Conservation (phyloP, 495 filamentous ascomycete genomes). For the Beverwykella pulmonaria region DNA sequence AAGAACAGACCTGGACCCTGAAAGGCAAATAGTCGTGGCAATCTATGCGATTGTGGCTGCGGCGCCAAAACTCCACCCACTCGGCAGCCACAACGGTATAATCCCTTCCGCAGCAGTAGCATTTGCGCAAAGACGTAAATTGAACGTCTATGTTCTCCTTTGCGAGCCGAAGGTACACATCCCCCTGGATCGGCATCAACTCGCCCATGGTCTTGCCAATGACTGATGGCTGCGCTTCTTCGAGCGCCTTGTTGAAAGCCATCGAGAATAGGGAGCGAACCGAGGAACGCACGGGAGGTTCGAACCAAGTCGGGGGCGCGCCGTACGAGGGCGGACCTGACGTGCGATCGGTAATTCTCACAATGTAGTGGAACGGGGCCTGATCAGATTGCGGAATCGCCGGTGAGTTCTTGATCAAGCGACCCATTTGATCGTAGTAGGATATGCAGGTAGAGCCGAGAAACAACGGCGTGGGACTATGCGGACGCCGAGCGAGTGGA, state of each 20-base stretch:
- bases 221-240: background rate
- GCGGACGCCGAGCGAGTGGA: too few species aligned
- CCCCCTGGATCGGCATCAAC: background rate
- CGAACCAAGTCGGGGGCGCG: background rate
- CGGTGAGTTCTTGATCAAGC: background rate
- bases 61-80: slow-evolving; percentile 5
- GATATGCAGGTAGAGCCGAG: background rate
- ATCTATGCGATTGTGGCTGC: background rate
- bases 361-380: background rate
- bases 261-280: background rate
- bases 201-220: background rate
- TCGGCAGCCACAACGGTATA: slow-evolving; percentile 1
- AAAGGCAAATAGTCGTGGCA: background rate
- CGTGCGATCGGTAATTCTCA: background rate
- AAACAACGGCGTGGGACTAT: background rate
- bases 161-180: background rate
- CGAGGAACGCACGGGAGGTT: background rate
- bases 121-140: background rate
- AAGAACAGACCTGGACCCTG: slow-evolving; percentile 20
- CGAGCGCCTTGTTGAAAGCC: background rate
- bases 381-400: background rate
- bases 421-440: background rate
- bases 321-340: background rate
- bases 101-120: background rate
- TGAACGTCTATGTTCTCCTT: background rate